Percentiles rank a stretch among this genome's conserved stretches.
phyloP scores from a whole-genome alignment of 1,284 basidiomycete genomes.

The Melanopsichium pennsylvanicum region DNA sequence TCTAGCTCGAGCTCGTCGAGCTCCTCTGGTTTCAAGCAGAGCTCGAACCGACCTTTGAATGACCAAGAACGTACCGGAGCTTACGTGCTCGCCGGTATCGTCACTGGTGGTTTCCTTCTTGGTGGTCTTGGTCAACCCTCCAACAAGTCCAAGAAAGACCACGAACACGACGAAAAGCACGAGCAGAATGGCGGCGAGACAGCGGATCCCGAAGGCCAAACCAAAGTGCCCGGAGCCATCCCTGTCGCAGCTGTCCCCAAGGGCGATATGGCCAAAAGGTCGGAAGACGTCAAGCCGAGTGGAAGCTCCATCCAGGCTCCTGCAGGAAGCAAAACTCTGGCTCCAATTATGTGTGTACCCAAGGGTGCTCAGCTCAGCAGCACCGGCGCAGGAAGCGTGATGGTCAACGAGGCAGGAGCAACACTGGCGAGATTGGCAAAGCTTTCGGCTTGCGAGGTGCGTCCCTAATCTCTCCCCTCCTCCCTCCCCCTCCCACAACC shows the following conservation, averaged over 20 bases:
- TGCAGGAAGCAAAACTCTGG: conserved; percentile 33
- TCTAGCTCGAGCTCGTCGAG: conserved; percentile 14
- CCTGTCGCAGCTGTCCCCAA: conserved; percentile 26
- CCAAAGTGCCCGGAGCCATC: conserved; percentile 4
- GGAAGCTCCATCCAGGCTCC: conserved; percentile 23
- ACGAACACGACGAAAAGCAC: conserved; percentile 7
- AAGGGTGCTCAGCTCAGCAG: conserved; percentile 26
- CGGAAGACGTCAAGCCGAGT: conserved; percentile 17
- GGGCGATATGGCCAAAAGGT: conserved; percentile 16
- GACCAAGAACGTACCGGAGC: conserved; percentile 71
- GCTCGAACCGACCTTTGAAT: conserved; percentile 68
- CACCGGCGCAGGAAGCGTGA: background rate
- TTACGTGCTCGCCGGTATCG: conserved; percentile 71
- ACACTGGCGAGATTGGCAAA: conserved; percentile 34
- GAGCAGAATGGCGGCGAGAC: background rate
- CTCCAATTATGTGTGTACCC: conserved; percentile 45
- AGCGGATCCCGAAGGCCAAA: conserved; percentile 7
- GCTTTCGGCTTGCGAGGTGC: conserved; percentile 52
- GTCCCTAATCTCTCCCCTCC: conserved; percentile 3
- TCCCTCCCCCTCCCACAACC: background rate
- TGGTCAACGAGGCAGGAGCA: conserved; percentile 4
- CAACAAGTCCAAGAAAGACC: conserved; percentile 20
- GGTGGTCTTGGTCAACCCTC: conserved; percentile 68
- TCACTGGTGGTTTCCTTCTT: conserved; percentile 71
- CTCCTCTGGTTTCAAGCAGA: conserved; percentile 11